Evolutionary conservation across 352 stramenopile species (phyloP).

Genomic region (Phytopythium helicoides): DNA sequence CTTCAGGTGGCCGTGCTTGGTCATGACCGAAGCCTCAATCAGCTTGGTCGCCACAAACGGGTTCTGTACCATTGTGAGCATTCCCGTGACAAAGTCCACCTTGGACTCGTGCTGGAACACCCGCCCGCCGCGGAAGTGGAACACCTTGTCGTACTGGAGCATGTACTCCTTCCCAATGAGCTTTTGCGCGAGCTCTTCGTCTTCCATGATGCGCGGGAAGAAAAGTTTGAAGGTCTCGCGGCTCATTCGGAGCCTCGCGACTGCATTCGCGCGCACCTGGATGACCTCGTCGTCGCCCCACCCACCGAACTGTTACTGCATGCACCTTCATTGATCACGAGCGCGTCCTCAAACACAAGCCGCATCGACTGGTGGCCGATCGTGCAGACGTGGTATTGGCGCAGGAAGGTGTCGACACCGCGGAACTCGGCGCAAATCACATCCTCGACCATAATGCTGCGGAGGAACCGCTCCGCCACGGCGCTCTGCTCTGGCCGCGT

Average conservation of each 20-base stretch:
- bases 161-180: constrained; percentile 59
- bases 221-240: constrained; percentile 41
- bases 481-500: constrained; percentile 14
- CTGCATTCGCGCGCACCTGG: constrained; percentile 38
- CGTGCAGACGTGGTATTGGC: constrained; percentile 42
- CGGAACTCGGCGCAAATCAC: constrained; percentile 52
- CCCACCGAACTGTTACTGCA: not conserved
- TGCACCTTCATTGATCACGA: constrained; percentile 17
- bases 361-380: constrained; percentile 24
- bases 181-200: constrained; percentile 48
- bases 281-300: constrained; percentile 12
- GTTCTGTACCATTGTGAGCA: constrained; percentile 49
- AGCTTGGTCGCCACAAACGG: constrained; percentile 56
- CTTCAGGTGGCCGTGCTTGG: constrained; percentile 56
- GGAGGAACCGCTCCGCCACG: constrained; percentile 31
- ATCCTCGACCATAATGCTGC: constrained; percentile 36
- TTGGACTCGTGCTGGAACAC: constrained; percentile 62
- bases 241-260: constrained; percentile 37
- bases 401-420: constrained; percentile 47
- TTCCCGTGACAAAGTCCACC: constrained; percentile 44
- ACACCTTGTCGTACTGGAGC: constrained; percentile 71
- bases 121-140: constrained; percentile 45
- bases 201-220: constrained; percentile 47
- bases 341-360: constrained; percentile 23
- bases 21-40: constrained; percentile 47